Conservation (phyloP, 208 protist species). For the Novymonas esmeraldas region DNA sequence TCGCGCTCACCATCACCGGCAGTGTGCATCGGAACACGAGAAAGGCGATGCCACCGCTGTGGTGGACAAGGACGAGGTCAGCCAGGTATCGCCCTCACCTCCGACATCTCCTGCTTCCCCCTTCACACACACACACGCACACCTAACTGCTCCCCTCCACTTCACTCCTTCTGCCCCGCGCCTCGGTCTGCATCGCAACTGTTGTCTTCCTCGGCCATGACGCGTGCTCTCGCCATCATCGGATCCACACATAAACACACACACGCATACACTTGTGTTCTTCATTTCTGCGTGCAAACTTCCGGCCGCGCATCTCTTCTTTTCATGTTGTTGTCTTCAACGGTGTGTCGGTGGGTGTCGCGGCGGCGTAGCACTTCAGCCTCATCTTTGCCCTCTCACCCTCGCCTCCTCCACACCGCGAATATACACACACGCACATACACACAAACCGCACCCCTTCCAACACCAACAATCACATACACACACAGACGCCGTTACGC, state of each 20-base stretch:
- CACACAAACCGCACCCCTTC: neutral
- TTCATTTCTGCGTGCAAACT: neutral
- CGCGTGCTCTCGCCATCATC: neutral
- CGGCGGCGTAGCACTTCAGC: no score
- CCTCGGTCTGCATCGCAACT: no score
- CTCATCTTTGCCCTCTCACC: neutral
- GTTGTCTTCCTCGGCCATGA: no score
- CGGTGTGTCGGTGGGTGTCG: no score
- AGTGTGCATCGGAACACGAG: no score
- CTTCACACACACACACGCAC: neutral
- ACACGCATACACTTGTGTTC: neutral
- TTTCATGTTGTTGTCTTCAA: neutral
- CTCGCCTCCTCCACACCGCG: neutral
- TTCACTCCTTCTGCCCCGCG: no score
- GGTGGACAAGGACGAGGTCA: no score
- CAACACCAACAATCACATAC: slow-evolving; percentile 4
- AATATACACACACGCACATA: neutral
- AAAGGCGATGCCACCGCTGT: no score
- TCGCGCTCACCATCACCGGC: no score
- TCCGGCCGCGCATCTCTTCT: neutral
- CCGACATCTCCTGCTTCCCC: no score
- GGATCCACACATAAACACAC: neutral
- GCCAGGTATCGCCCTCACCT: no score
- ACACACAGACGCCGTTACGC: neutral
- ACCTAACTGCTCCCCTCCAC: no score